phyloP scores from a whole-genome alignment of 2,329 filamentous ascomycete genomes.

The Clarireedia monteithiana region DNA sequence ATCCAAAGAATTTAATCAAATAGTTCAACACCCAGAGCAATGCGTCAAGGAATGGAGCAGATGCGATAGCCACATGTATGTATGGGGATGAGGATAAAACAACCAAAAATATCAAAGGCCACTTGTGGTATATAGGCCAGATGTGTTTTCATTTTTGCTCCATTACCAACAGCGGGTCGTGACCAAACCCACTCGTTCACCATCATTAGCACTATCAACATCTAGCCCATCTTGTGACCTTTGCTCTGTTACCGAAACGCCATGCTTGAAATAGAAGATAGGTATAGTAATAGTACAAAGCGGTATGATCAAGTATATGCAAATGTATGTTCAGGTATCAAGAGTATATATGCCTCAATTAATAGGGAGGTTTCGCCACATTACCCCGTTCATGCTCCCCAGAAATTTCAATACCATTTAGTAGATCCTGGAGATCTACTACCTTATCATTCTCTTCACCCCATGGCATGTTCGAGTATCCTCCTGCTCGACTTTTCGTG shows the following conservation, averaged over 20 bases:
- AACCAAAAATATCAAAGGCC: too few relatives aligned
- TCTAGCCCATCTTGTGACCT: not conserved
- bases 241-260: not conserved
- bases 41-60: too few relatives aligned
- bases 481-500: constrained; percentile 15
- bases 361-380: constrained; percentile 27
- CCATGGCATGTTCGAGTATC: constrained; percentile 18
- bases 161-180: too few relatives aligned
- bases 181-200: not conserved
- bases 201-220: not conserved
- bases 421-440: constrained; percentile 24
- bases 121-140: too few relatives aligned
- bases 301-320: constrained; percentile 3
- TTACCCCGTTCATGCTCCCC: constrained; percentile 18
- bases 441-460: constrained; percentile 16
- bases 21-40: too few relatives aligned
- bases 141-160: too few relatives aligned
- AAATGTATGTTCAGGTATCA: not conserved
- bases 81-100: too few relatives aligned
- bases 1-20: too few relatives aligned
- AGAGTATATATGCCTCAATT: constrained; percentile 4
- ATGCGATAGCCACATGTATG: too few relatives aligned
- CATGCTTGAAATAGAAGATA: constrained; percentile 2
- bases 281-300: constrained; percentile 2
- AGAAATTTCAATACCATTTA: constrained; percentile 26